A percentile compares a stretch with the other conserved stretches of the same genome.
These are phyloP conservation scores for Coniochaeta sp. DNA, from an alignment of 2,329 filamentous ascomycete species.

Conservation along the genomic window DNA sequence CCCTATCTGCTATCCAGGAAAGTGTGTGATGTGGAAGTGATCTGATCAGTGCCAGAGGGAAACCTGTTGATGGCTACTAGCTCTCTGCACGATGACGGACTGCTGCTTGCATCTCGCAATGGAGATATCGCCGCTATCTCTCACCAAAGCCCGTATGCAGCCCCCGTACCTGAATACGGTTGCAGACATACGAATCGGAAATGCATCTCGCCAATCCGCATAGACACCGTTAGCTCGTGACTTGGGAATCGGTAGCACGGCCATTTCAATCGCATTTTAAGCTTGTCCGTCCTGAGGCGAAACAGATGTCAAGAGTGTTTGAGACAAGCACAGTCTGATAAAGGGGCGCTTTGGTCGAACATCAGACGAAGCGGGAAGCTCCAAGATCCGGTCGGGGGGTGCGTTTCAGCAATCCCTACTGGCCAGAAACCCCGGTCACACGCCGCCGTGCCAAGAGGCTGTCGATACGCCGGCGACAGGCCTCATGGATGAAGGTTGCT, in stretches of 20 bases:
- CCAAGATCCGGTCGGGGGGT: not conserved
- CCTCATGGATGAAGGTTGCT: not conserved
- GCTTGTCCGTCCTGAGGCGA: not conserved
- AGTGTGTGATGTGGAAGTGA: no score
- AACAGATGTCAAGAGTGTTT: conserved; percentile 2
- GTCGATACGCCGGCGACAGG: not conserved
- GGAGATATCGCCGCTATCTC: not conserved
- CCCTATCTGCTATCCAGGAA: no score
- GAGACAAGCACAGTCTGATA: conserved; percentile 2
- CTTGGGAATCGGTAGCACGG: not conserved
- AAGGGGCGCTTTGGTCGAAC: not conserved
- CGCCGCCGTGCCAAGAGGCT: not conserved
- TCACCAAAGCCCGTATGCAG: not conserved
- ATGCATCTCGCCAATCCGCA: not conserved
- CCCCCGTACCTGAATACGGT: not conserved
- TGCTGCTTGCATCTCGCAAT: not conserved
- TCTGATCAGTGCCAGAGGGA: not conserved
- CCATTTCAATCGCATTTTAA: not conserved
- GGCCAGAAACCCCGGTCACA: not conserved
- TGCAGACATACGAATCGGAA: not conserved
- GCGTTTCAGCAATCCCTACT: not conserved
- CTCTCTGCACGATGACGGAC: not conserved
- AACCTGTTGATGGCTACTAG: not conserved
- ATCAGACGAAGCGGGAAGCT: not conserved
- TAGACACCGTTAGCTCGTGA: not conserved